phyloP scores from a whole-genome alignment of 2,329 filamentous ascomycete genomes.

The Clonostachys solani region DNA sequence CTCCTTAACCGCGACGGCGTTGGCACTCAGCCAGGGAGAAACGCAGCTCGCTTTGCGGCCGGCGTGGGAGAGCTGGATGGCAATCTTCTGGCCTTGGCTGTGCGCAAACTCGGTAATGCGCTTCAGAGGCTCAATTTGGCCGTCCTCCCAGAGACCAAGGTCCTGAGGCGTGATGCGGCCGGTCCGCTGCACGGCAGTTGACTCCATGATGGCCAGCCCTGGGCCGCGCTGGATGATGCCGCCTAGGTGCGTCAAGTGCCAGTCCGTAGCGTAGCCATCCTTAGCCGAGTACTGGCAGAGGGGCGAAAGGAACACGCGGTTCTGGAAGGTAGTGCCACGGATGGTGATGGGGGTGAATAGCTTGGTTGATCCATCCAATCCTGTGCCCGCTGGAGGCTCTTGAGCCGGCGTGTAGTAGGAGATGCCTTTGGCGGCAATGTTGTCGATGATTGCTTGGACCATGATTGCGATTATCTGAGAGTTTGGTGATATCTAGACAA shows the following conservation, averaged over 20 bases:
- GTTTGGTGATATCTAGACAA: too few species aligned
- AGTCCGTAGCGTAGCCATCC: slow-evolving; percentile 69
- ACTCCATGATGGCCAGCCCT: slow-evolving; percentile 71
- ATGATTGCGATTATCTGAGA: not conserved
- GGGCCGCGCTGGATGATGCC: slow-evolving; percentile 74
- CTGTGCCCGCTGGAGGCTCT: slow-evolving; percentile 43
- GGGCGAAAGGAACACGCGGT: slow-evolving; percentile 2
- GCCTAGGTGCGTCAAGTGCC: slow-evolving; percentile 78
- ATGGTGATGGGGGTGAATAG: slow-evolving; percentile 53
- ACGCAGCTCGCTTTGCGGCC: slow-evolving; percentile 63
- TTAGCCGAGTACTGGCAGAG: slow-evolving; percentile 56
- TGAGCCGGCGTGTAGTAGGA: slow-evolving; percentile 52
- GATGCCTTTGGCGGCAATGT: slow-evolving; percentile 35
- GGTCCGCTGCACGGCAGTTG: slow-evolving; percentile 68
- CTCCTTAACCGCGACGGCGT: slow-evolving; percentile 46
- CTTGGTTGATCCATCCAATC: slow-evolving; percentile 40
- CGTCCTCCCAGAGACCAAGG: slow-evolving; percentile 77
- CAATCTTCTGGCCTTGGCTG: slow-evolving; percentile 71
- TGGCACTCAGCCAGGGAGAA: slow-evolving; percentile 57
- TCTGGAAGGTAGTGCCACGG: slow-evolving; percentile 32
- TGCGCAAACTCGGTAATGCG: slow-evolving; percentile 75
- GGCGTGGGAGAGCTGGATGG: slow-evolving; percentile 78
- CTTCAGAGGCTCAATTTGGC: slow-evolving; percentile 69
- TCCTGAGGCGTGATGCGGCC: slow-evolving; percentile 83
- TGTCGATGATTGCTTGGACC: slow-evolving; percentile 8